phyloP scores from a whole-genome alignment of 352 stramenopile species.

The Globisporangium iwayamae region DNA sequence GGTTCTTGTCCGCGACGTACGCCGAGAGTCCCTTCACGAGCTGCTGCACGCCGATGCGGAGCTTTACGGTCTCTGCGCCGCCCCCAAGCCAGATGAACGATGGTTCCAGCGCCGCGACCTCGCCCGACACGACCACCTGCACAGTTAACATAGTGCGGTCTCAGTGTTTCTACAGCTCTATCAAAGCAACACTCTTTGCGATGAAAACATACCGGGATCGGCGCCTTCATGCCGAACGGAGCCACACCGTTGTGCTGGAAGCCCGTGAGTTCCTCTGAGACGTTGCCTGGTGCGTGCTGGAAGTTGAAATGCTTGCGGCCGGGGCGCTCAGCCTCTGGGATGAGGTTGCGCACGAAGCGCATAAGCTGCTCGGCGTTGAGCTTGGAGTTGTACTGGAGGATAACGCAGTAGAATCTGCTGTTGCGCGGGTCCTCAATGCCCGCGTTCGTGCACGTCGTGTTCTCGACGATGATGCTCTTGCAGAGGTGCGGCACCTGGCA shows the following conservation, averaged over 20 bases:
- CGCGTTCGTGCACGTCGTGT: conserved; percentile 66
- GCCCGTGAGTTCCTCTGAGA: conserved; percentile 74
- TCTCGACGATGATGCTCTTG: conserved; percentile 90
- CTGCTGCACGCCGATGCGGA: conserved; percentile 68
- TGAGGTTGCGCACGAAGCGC: conserved; percentile 67
- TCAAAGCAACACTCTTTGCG: too few species aligned
- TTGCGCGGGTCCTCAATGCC: conserved; percentile 57
- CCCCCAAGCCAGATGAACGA: conserved; percentile 80
- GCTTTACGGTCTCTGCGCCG: conserved; percentile 72
- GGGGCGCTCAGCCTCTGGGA: conserved; percentile 48
- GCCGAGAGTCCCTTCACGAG: conserved; percentile 50
- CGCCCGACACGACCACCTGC: conserved; percentile 68
- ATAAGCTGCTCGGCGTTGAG: conserved; percentile 79
- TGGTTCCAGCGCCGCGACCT: conserved; percentile 42
- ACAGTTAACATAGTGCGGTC: background rate
- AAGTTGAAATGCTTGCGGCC: conserved; percentile 87
- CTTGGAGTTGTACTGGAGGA: conserved; percentile 86
- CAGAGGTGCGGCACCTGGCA: conserved; percentile 72
- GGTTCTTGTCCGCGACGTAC: conserved; percentile 41
- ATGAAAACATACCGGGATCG: conserved; percentile 42
- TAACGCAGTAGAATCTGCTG: conserved; percentile 81
- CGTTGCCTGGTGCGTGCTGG: conserved; percentile 69
- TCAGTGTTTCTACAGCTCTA: background rate
- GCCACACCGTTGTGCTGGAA: conserved; percentile 86
- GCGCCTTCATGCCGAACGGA: conserved; percentile 71